Percentiles rank a stretch among this genome's conserved stretches.
Conservation (phyloP, 306 rosid species). For the Inga oerstediana region DNA sequence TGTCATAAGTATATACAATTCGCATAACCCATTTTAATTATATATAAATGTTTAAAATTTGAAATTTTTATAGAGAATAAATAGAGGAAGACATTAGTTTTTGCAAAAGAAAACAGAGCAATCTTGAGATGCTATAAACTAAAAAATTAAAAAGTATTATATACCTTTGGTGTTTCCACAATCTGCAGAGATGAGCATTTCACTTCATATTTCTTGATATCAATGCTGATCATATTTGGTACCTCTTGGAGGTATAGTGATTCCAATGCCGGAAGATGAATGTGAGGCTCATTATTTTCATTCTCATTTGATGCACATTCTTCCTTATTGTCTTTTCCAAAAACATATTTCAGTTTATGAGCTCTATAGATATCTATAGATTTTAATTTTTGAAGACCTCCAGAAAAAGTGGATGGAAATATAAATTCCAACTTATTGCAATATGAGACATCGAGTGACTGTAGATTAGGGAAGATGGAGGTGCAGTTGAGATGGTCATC, state of each 20-base stretch:
- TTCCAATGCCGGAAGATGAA: neutral
- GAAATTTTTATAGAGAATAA: too few species aligned
- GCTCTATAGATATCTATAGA: accelerated
- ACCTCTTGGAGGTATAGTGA: accelerated
- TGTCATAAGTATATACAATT: too few species aligned
- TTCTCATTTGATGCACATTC: neutral
- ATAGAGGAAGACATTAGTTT: too few species aligned
- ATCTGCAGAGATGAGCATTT: too few species aligned
- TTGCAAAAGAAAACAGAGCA: too few species aligned
- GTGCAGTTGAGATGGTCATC: neutral
- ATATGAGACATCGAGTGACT: accelerated
- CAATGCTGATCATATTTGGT: neutral
- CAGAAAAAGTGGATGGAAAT: neutral
- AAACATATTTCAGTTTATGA: neutral
- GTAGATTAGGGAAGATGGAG: neutral
- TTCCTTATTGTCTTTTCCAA: neutral
- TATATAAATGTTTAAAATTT: too few species aligned
- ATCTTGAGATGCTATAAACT: too few species aligned
- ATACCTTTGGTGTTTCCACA: too few species aligned
- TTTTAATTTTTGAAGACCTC: neutral
- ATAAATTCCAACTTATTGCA: neutral
- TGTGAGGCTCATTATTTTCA: neutral
- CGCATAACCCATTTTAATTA: too few species aligned
- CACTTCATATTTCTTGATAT: too few species aligned
- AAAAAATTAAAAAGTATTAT: too few species aligned